A percentile compares a stretch with the other conserved stretches of the same genome.
Conservation (phyloP, 2,329 filamentous ascomycete species). For the Fusarium sp. region DNA sequence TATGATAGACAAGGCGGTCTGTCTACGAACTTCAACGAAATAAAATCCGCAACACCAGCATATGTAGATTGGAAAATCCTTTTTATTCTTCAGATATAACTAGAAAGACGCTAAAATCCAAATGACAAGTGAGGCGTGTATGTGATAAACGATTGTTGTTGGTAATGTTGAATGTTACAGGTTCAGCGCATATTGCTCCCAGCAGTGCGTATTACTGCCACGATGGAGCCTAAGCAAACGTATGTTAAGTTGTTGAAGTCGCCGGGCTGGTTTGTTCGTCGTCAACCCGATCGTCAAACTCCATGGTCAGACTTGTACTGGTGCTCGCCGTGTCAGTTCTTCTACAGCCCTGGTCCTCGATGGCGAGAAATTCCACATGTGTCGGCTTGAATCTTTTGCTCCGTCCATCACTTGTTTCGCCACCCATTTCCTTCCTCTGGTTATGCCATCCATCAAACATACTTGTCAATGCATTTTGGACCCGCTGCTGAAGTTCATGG, state of each 20-base stretch:
- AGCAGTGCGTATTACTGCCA: too few species aligned
- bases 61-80: too few species aligned
- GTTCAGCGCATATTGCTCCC: too few species aligned
- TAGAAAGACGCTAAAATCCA: too few species aligned
- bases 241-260: neutral
- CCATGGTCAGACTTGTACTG: neutral
- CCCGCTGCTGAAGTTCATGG: neutral
- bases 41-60: neutral
- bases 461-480: neutral
- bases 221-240: too few species aligned
- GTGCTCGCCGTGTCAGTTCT: conserved; percentile 7
- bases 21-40: neutral
- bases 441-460: conserved; percentile 4
- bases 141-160: too few species aligned
- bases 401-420: neutral
- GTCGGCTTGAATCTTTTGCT: neutral
- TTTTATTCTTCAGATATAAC: too few species aligned
- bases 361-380: neutral
- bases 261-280: neutral
- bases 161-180: too few species aligned
- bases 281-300: neutral
- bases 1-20: neutral
- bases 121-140: too few species aligned
- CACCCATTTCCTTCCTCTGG: neutral
- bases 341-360: neutral